Evolutionary conservation across 2,329 filamentous ascomycete species (phyloP).

Genomic region (Beauveria scarabaeidicola): DNA sequence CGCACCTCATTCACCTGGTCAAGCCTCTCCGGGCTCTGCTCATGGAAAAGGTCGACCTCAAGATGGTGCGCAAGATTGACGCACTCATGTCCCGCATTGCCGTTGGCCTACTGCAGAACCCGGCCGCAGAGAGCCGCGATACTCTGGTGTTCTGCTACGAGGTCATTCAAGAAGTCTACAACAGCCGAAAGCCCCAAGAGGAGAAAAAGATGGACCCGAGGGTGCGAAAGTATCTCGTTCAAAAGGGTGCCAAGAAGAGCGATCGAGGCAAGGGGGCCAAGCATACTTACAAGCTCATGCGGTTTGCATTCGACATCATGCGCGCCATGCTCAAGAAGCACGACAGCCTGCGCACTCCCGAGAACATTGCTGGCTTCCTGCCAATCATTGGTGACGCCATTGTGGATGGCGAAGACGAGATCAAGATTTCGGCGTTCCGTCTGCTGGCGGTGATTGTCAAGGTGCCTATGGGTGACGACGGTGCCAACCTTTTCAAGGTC

Average conservation of each 20-base stretch:
- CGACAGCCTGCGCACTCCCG: constrained; percentile 66
- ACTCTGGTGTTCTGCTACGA: constrained; percentile 94
- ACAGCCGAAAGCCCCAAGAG: constrained; percentile 44
- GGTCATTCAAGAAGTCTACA: constrained; percentile 80
- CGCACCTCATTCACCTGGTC: constrained; percentile 65
- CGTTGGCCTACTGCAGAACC: constrained; percentile 73
- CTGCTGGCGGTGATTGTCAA: constrained; percentile 79
- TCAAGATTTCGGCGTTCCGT: constrained; percentile 80
- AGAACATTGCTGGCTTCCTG: constrained; percentile 77
- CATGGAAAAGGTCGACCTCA: constrained; percentile 73
- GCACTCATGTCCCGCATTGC: constrained; percentile 77
- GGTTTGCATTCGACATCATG: constrained; percentile 81
- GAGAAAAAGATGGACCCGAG: constrained; percentile 52
- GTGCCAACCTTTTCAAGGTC: constrained; percentile 56
- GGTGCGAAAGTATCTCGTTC: constrained; percentile 68
- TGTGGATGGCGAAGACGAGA: constrained; percentile 78
- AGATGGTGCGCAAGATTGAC: constrained; percentile 82
- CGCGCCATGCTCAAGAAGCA: constrained; percentile 81
- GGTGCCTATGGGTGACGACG: constrained; percentile 69
- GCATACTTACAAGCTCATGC: constrained; percentile 77
- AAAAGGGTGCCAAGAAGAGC: constrained; percentile 68
- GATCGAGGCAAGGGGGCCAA: constrained; percentile 65
- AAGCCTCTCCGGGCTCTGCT: constrained; percentile 71
- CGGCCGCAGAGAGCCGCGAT: constrained; percentile 67
- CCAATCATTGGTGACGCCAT: constrained; percentile 84